Evolutionary conservation across 2,329 filamentous ascomycete species (phyloP).

Genomic region (Sporothrix mexicana): DNA sequence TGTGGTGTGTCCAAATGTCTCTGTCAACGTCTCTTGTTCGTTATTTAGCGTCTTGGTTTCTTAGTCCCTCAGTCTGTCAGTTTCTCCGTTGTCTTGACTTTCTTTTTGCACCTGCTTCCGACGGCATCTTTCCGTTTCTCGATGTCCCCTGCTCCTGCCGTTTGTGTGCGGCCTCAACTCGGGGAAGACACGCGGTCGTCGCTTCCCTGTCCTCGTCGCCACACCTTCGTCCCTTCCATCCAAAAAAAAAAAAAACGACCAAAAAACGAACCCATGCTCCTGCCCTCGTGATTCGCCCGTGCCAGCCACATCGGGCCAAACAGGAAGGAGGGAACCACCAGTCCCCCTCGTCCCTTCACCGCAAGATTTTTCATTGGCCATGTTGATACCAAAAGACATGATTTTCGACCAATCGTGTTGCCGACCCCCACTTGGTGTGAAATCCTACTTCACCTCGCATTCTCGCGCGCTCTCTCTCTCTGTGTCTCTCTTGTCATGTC

Average conservation of each 20-base stretch:
- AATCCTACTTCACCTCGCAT: neutral
- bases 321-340: conserved; percentile 28
- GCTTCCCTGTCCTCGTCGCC: conserved; percentile 5
- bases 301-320: conserved; percentile 4
- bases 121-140: neutral
- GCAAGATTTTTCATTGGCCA: conserved; percentile 29
- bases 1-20: neutral
- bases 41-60: neutral
- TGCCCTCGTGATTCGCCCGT: conserved; percentile 26
- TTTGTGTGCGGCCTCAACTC: conserved; percentile 12
- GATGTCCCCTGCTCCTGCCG: neutral
- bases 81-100: neutral
- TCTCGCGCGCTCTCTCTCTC: neutral
- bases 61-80: neutral
- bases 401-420: conserved; percentile 29
- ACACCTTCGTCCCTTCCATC: neutral
- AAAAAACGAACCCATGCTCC: conserved; percentile 6
- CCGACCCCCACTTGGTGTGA: conserved; percentile 15
- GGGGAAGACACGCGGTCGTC: conserved; percentile 22
- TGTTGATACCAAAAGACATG: neutral
- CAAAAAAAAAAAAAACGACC: neutral
- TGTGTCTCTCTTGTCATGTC: neutral
- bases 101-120: neutral
- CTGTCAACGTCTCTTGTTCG: neutral
- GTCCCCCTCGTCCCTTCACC: conserved; percentile 15